A percentile compares a stretch with the other conserved stretches of the same genome.
phyloP scores from a whole-genome alignment of 2,329 filamentous ascomycete genomes.

The Aphanocladium album region DNA sequence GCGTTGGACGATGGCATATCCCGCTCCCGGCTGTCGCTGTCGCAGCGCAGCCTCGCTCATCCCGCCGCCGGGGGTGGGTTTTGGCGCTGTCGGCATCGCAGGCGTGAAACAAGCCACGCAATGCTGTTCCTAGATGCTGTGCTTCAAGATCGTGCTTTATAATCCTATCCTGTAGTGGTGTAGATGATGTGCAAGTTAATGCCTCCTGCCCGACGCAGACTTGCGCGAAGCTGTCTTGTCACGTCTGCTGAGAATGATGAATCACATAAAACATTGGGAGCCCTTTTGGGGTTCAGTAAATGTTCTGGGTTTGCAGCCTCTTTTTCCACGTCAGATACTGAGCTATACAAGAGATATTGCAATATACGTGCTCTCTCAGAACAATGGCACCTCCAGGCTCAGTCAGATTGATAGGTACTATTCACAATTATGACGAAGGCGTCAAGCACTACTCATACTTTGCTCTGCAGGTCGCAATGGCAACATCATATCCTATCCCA shows the following conservation, averaged over 20 bases:
- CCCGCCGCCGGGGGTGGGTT: too few relatives aligned
- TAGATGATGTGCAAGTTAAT: not conserved
- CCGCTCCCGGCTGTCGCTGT: not conserved
- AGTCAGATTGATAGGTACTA: not conserved
- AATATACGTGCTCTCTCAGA: too few relatives aligned
- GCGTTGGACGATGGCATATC: not conserved
- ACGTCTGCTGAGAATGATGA: too few relatives aligned
- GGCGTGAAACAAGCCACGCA: not conserved
- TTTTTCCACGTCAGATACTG: too few relatives aligned
- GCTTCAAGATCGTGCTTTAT: not conserved
- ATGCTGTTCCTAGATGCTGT: not conserved
- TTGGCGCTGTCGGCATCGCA: not conserved
- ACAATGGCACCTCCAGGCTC: not conserved
- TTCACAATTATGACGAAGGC: too few relatives aligned
- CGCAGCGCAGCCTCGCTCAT: not conserved
- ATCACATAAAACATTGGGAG: too few relatives aligned
- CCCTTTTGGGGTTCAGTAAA: too few relatives aligned
- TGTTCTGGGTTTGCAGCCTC: too few relatives aligned
- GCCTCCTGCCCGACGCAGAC: not conserved
- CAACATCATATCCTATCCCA: not conserved
- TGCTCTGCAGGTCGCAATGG: not conserved
- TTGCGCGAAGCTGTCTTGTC: too few relatives aligned
- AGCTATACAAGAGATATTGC: too few relatives aligned
- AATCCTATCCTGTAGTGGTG: not conserved
- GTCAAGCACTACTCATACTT: too few relatives aligned